These are phyloP conservation scores for Fusarium illudens DNA, from an alignment of 2,329 filamentous ascomycete genomes.

Conservation along the genomic window DNA sequence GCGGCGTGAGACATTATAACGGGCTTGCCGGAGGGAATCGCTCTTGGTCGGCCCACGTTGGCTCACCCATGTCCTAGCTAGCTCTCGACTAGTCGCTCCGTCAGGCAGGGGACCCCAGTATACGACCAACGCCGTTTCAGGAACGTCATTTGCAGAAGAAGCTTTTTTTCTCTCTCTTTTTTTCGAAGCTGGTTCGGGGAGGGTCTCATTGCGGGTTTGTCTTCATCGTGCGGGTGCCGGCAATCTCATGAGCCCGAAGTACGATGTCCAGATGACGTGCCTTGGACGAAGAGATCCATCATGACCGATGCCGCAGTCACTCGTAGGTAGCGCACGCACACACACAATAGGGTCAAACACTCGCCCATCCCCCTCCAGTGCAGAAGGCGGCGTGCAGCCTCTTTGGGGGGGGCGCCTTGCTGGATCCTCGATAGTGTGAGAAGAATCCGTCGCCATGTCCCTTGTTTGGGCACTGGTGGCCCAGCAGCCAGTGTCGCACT, in stretches of 20 bases:
- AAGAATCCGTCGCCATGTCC: background rate
- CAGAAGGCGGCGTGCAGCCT: conserved; percentile 15
- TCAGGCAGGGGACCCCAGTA: conserved; percentile 32
- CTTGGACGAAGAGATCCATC: conserved; percentile 14
- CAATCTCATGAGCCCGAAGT: background rate
- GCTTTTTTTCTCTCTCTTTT: conserved; percentile 8
- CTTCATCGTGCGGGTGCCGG: conserved; percentile 5
- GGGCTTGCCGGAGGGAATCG: conserved; percentile 43
- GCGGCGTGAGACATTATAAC: conserved; percentile 42
- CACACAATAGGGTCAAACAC: background rate
- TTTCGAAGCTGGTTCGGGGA: conserved; percentile 1
- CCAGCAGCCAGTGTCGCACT: conserved; percentile 4
- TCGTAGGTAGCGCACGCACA: background rate
- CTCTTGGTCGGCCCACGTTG: conserved; percentile 39
- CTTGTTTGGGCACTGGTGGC: conserved; percentile 9
- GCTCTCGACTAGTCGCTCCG: conserved; percentile 29
- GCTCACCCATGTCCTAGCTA: conserved; percentile 36
- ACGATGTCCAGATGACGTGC: conserved; percentile 18
- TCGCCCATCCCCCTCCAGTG: background rate
- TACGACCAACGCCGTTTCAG: conserved; percentile 40
- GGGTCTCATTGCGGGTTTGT: background rate
- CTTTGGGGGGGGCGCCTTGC: conserved; percentile 20
- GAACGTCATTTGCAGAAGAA: conserved; percentile 40
- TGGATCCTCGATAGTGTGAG: conserved; percentile 25
- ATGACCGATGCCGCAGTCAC: background rate